A percentile compares a stretch with the other conserved stretches of the same genome.
Evolutionary conservation across 148 eudicot genomes (phyloP).

Genomic region (Chenopodium formosanum): DNA sequence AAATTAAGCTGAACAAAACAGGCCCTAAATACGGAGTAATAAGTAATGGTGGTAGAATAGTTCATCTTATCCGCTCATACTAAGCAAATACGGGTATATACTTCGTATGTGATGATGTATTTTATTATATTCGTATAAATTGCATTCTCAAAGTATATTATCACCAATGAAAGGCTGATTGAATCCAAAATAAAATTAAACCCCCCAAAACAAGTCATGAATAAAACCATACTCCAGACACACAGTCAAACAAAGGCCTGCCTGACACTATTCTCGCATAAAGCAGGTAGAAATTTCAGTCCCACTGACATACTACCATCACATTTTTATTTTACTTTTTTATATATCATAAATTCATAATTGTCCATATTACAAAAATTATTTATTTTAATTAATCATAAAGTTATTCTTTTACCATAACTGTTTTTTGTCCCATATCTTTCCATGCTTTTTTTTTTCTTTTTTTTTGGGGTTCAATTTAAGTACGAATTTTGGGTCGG

Average conservation of each 20-base stretch:
- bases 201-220: conserved; percentile 24
- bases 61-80: too few species aligned
- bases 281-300: conserved; percentile 18
- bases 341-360: neutral
- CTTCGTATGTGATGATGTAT: too few species aligned
- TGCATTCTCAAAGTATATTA: neutral
- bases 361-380: neutral
- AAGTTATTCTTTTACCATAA: conserved; percentile 4
- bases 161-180: conserved; percentile 25
- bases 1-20: too few species aligned
- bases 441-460: neutral
- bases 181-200: neutral
- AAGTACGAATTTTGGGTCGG: too few species aligned
- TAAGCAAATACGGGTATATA: too few species aligned
- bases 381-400: too few species aligned
- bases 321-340: neutral
- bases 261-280: conserved; percentile 25
- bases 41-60: too few species aligned
- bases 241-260: conserved; percentile 47
- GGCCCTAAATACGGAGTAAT: too few species aligned
- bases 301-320: conserved; percentile 24
- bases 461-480: too few species aligned
- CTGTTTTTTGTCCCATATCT: conserved; percentile 16
- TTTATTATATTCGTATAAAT: too few species aligned
- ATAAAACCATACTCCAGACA: conserved; percentile 29